Evolutionary conservation across 352 stramenopile genomes (phyloP), one percentile per base, ranked within the genome.

Genomic region (Phytophthora sojae): DNA sequence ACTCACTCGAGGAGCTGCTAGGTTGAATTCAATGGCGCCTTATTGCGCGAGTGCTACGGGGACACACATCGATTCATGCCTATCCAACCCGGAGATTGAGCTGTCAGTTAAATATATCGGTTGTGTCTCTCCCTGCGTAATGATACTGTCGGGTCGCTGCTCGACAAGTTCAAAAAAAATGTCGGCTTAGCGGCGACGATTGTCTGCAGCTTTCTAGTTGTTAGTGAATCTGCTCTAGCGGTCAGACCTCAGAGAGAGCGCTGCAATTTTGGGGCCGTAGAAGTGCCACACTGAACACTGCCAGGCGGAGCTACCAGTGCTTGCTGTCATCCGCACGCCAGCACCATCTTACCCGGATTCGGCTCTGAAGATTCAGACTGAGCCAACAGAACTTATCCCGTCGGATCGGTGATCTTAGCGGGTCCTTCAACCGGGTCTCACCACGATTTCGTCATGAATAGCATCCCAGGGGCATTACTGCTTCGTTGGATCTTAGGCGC

Each of bases 401-500:
- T 52, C 37, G 15, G 26, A 63, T 53, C 44, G 26, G 47, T 11
- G 49, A 61, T 57, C 37, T 66, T 42, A 17, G 51, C 39, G 14
- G 11, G 57, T n/a, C 6, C 23, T 50, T 50, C n/a, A 23, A 30
- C 15, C 21, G 25, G 44, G 56, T 66, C 64, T 61, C 60, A 60
- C 54, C 51, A 69, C 59, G 60, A 69, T 73, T 63, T 56, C 15
- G 58, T 62, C 32, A 56, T 69, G 32, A 73, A 32, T 26, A 61
- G 12, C 19, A 61, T 60, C 47, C 58, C 50, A 47, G 51, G 6
- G 37, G 47, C 47, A 50, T 44, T 55, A 63, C 3, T 19, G 15
- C 15, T 50, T 8, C 32, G 32, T 53, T 6, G 29, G 30, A 58
- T 61, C 37, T 56, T 17, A 64, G 62, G 45, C 42, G 17, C 53